Evolutionary conservation across 2,329 filamentous ascomycete species (phyloP), one percentile per base, ranked within the genome.

Genomic region (Dothistroma pini): DNA sequence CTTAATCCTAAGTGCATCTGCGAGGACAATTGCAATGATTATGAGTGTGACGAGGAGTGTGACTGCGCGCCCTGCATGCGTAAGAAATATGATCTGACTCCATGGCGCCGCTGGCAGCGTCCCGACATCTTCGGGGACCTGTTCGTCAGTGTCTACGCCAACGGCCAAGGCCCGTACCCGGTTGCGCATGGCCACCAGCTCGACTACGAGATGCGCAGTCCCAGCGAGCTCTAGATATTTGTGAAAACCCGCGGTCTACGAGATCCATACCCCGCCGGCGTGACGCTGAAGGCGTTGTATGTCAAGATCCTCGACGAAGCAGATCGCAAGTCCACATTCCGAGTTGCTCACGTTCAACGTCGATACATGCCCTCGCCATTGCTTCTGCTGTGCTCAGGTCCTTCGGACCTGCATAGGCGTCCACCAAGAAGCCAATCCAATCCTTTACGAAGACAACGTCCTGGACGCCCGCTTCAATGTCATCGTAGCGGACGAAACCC

Each of bases 231-330:
- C 14, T 57, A 60, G 14, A 12, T n/a, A 2, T 67, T 65, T 25
- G 60, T 69, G 19, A 50, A 47, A 4, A 21, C 60, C 2, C 66
- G 68, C 11, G 56, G 56, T 7, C 60, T 69, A 21, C 1, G 12
- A 5, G 66, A 68, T 58, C 66, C 65, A 1, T 68, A 59, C 34
- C 64, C 64, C 9, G n/a, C 35, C 16, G 60, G 62, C 9, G 6
- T 68, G 9, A 67, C 63, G 1, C 31, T 69, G 47, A 69, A 67
- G 49, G 60, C 58, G 49, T 54, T 50, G 31, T 69, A 67, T 62
- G 48, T 69, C 10, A 54, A 51, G 1, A 14, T 56, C 8, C 59
- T 68, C 0, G 56, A 63, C 25, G 34, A 25, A 1, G 65, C 58
- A 11, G 66, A 70, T 52, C 32, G 56, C 7, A 22, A 47, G 14